These are phyloP conservation scores for Elsinoe fawcettii DNA, from an alignment of 2,329 filamentous ascomycete genomes.

Conservation along the genomic window DNA sequence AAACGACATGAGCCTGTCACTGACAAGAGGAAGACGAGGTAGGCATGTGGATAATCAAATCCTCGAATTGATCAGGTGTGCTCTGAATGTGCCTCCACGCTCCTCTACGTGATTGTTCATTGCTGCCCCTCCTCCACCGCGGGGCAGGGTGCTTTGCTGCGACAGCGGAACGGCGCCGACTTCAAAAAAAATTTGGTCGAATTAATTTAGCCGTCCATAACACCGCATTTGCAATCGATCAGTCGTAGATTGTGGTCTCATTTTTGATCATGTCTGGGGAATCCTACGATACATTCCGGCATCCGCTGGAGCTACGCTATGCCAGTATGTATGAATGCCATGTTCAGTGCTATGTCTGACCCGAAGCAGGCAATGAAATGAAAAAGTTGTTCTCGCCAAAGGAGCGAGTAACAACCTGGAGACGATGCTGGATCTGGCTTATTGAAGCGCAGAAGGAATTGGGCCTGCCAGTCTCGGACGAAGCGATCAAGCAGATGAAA, in stretches of 20 bases:
- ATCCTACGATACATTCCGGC: conserved; percentile 20
- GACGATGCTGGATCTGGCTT: conserved; percentile 76
- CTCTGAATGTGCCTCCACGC: no score
- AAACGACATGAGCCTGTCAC: conserved; percentile 21
- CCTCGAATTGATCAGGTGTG: no score
- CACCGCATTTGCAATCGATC: not conserved
- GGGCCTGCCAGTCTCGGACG: conserved; percentile 65
- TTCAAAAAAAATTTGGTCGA: not conserved
- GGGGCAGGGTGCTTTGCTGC: not conserved
- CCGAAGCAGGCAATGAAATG: conserved; percentile 53
- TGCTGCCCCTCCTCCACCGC: conserved; percentile 4
- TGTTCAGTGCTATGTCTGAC: not conserved
- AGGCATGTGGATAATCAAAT: no score
- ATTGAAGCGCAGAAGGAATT: conserved; percentile 76
- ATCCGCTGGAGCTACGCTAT: conserved; percentile 21
- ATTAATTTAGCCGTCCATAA: not conserved
- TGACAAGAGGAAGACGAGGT: conserved; percentile 20
- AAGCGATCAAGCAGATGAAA: conserved; percentile 45
- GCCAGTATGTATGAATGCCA: conserved; percentile 16
- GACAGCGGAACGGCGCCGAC: not conserved
- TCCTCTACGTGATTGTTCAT: not conserved
- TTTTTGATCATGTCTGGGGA: conserved; percentile 16
- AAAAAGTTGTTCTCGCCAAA: conserved; percentile 70
- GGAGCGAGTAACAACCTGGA: conserved; percentile 69
- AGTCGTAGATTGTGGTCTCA: not conserved